phyloP scores from a whole-genome alignment of 352 stramenopile species.

The Phytophthora chlamydospora region DNA sequence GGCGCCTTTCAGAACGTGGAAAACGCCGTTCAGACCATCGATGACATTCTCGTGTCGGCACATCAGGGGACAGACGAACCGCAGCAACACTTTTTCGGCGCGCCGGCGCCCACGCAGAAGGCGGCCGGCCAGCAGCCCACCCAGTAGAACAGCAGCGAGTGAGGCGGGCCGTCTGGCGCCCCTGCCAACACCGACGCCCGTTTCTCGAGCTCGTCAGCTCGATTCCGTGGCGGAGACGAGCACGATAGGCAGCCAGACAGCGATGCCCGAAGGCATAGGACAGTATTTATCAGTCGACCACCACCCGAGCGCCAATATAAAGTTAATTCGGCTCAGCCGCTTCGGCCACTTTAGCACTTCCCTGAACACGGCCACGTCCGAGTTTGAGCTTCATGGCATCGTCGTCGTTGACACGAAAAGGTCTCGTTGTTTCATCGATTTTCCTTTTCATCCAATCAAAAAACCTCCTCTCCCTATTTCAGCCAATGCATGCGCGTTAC shows the following conservation, averaged over 20 bases:
- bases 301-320: slow-evolving; percentile 14
- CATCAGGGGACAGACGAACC: slow-evolving; percentile 41
- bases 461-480: too few species aligned
- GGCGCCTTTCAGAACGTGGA: slow-evolving; percentile 77
- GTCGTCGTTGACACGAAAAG: too few species aligned
- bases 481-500: neutral
- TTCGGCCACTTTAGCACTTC: too few species aligned
- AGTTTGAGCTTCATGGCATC: too few species aligned
- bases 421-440: neutral
- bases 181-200: slow-evolving; percentile 12
- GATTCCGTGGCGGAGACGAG: slow-evolving; percentile 5
- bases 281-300: slow-evolving; percentile 50
- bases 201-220: neutral
- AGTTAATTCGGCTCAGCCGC: slow-evolving; percentile 5
- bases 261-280: slow-evolving; percentile 32
- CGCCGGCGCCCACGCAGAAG: slow-evolving; percentile 23
- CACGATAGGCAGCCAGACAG: slow-evolving; percentile 23
- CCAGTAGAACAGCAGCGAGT: slow-evolving; percentile 39
- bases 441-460: slow-evolving; percentile 4
- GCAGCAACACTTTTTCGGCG: slow-evolving; percentile 20
- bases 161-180: slow-evolving; percentile 2
- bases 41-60: slow-evolving; percentile 57
- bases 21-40: slow-evolving; percentile 61
- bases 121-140: slow-evolving; percentile 25
- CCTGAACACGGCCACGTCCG: too few species aligned